Conservation (phyloP, 495 filamentous ascomycete genomes). For the Tuber indicum region DNA sequence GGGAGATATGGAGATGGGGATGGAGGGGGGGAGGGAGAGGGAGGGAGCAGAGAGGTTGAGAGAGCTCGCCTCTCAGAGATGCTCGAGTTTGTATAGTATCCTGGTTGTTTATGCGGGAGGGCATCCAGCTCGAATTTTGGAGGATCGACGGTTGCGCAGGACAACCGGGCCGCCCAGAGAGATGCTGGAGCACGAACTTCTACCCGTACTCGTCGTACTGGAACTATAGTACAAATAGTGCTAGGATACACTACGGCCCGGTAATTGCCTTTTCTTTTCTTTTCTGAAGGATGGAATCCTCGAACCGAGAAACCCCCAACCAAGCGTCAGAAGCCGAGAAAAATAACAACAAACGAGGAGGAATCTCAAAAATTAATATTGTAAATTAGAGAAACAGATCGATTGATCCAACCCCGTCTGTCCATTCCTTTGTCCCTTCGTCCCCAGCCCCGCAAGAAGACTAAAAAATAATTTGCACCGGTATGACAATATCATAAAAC, state of each 20-base stretch:
- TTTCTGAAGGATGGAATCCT: not conserved
- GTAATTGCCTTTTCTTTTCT: not conserved
- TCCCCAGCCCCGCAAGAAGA: not conserved
- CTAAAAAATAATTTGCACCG: not conserved
- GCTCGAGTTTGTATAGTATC: not conserved
- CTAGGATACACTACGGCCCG: not conserved
- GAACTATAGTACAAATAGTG: too few species aligned
- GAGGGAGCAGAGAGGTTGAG: not conserved
- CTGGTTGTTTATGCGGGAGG: not conserved
- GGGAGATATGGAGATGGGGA: not conserved
- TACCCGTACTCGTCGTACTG: too few species aligned
- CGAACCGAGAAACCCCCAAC: not conserved
- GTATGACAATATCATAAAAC: too few species aligned
- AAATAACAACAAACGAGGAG: too few species aligned
- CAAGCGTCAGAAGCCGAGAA: not conserved
- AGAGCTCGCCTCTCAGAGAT: not conserved
- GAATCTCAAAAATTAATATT: too few species aligned
- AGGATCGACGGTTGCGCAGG: conserved; percentile 1
- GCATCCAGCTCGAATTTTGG: not conserved
- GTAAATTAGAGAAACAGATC: too few species aligned
- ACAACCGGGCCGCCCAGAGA: not conserved
- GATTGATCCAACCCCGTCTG: too few species aligned
- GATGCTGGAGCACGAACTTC: not conserved
- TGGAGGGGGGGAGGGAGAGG: not conserved
- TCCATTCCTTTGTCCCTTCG: not conserved